A percentile compares a stretch with the other conserved stretches of the same genome.
Evolutionary conservation across 225 moss, liverwort and hornwort genomes (phyloP).

Genomic region (Neckera pumila): DNA sequence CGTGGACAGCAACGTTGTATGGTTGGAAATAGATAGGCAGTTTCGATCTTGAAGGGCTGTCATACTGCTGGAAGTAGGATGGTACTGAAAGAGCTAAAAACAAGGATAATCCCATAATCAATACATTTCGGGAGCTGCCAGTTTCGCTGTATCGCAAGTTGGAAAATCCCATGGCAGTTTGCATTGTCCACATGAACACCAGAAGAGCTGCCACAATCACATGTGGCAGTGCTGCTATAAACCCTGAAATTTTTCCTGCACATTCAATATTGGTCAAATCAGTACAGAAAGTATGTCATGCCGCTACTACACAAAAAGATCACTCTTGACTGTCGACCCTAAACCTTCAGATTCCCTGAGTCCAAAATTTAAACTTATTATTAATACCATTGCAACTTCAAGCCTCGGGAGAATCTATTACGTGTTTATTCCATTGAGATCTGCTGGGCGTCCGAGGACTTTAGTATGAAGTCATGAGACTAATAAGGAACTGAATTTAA

Average conservation of each 20-base stretch:
- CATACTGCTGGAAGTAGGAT: slow-evolving; percentile 80
- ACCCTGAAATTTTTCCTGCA: slow-evolving; percentile 76
- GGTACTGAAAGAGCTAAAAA: slow-evolving; percentile 71
- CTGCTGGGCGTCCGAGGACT: not conserved
- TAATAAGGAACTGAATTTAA: not conserved
- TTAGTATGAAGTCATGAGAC: not conserved
- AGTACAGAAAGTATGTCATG: not conserved
- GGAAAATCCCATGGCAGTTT: slow-evolving; percentile 71
- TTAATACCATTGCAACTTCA: not conserved
- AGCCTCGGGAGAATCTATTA: not conserved
- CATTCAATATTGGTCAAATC: not conserved
- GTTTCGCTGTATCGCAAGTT: slow-evolving; percentile 84
- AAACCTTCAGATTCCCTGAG: not conserved
- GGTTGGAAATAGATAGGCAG: slow-evolving; percentile 57
- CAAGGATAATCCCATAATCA: slow-evolving; percentile 76
- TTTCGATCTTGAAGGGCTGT: not conserved
- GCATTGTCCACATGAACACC: slow-evolving; percentile 87
- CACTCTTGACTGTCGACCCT: not conserved
- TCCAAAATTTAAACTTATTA: not conserved
- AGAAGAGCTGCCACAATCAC: slow-evolving; percentile 77
- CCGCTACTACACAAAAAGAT: not conserved
- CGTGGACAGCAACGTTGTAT: slow-evolving; percentile 46
- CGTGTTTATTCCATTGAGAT: not conserved
- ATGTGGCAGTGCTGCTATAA: slow-evolving; percentile 67
- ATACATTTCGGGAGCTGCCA: slow-evolving; percentile 77